These are phyloP conservation scores for Phytomonas francai DNA, from an alignment of 208 protist species.

Conservation along the genomic window DNA sequence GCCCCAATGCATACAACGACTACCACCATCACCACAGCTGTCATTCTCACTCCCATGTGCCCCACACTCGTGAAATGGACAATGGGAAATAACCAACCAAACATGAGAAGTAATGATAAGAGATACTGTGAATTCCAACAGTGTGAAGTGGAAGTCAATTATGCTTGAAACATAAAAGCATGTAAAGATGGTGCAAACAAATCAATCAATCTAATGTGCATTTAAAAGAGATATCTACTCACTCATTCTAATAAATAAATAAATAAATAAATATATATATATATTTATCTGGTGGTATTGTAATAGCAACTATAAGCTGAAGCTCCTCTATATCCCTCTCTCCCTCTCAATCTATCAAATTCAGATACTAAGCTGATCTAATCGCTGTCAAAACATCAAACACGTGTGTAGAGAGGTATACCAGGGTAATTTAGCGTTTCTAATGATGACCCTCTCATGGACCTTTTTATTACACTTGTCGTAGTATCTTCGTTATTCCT, in stretches of 20 bases:
- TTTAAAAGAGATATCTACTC: background rate
- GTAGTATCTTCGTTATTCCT: background rate
- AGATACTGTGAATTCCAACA: background rate
- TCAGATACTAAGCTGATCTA: background rate
- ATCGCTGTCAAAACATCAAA: background rate
- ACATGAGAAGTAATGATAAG: background rate
- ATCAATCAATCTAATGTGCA: slow-evolving; percentile 1
- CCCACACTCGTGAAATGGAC: background rate
- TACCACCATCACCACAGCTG: background rate
- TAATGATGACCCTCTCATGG: background rate
- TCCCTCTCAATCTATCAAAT: background rate
- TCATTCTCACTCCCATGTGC: background rate
- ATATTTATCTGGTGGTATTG: background rate
- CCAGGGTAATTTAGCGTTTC: background rate
- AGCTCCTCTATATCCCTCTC: background rate
- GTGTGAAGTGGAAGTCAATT: background rate
- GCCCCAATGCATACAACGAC: background rate
- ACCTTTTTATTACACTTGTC: background rate
- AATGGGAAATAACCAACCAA: background rate
- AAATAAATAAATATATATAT: background rate
- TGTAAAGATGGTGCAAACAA: background rate
- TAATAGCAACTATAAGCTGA: background rate
- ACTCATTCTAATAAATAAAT: background rate
- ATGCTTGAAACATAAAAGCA: background rate
- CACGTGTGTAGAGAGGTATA: background rate